phyloP scores from a whole-genome alignment of 2,329 filamentous ascomycete genomes.

The Akanthomyces muscarius region DNA sequence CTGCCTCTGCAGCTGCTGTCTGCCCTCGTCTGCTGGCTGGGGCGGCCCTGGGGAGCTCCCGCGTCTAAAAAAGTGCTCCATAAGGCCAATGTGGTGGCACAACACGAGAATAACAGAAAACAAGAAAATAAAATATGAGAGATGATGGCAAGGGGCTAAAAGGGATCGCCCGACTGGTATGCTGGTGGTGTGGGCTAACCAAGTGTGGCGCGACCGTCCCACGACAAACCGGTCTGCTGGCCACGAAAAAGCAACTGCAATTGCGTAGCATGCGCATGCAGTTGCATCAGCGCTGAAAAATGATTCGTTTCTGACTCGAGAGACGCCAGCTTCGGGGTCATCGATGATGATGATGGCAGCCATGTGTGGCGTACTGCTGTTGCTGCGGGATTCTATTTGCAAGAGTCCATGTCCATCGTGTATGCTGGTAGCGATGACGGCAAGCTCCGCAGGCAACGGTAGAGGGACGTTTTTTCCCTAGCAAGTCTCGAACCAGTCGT shows the following conservation, averaged over 20 bases:
- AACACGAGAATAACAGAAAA: constrained; percentile 7
- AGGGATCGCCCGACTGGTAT: constrained; percentile 22
- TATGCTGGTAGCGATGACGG: neutral
- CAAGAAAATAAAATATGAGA: constrained; percentile 20
- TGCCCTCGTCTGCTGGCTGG: neutral
- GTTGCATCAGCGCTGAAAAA: constrained; percentile 1
- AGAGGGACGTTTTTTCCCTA: too few relatives aligned
- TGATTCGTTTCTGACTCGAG: constrained; percentile 5
- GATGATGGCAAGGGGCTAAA: constrained; percentile 19
- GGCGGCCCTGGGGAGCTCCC: neutral
- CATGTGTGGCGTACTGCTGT: neutral
- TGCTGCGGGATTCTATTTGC: neutral
- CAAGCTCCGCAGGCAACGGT: neutral
- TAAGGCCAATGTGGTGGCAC: constrained; percentile 9
- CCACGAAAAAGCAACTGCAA: constrained; percentile 12
- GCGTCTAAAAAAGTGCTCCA: constrained; percentile 1
- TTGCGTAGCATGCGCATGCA: neutral
- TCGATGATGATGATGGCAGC: neutral
- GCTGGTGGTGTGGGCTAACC: constrained; percentile 18
- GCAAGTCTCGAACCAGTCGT: neutral
- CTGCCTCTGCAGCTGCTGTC: neutral
- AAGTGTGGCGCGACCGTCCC: constrained; percentile 4
- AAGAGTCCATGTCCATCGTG: too few relatives aligned
- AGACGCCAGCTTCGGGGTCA: neutral
- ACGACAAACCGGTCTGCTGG: constrained; percentile 9